Evolutionary conservation across 805 yeast species (phyloP).

Genomic region (Candida koratica): DNA sequence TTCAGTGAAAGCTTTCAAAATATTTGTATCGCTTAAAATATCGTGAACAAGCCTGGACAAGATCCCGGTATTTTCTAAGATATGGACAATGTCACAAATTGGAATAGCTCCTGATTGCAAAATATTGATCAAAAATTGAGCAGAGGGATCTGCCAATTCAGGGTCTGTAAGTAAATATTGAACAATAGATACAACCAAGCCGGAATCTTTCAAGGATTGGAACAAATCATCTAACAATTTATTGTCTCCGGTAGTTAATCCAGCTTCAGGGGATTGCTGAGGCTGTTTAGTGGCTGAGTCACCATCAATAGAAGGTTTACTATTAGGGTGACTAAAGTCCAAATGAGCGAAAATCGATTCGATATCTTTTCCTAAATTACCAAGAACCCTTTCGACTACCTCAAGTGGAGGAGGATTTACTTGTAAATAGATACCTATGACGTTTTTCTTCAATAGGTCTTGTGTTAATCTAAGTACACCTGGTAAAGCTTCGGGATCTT

Average conservation of each 20-base stretch:
- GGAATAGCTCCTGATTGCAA: conserved; percentile 23
- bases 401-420: conserved; percentile 8
- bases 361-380: not conserved
- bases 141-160: conserved; percentile 24
- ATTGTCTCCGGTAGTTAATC: conserved; percentile 17
- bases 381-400: not conserved
- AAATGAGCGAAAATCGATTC: conserved; percentile 1
- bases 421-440: conserved; percentile 14
- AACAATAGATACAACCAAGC: conserved; percentile 22
- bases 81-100: conserved; percentile 17
- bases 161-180: conserved; percentile 25
- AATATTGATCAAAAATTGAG: conserved; percentile 22
- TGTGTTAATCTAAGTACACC: conserved; percentile 23
- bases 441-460: conserved; percentile 20
- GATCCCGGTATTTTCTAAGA: conserved; percentile 21
- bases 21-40: conserved; percentile 19
- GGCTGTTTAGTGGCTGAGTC: not conserved
- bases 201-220: conserved; percentile 22
- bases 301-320: not conserved
- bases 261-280: not conserved
- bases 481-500: conserved; percentile 23
- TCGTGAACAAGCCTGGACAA: conserved; percentile 16
- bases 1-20: conserved; percentile 18
- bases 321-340: not conserved
- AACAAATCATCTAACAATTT: conserved; percentile 19